These are phyloP conservation scores for Cinchona pubescens DNA, from an alignment of 257 asterid genomes.

Conservation along the genomic window DNA sequence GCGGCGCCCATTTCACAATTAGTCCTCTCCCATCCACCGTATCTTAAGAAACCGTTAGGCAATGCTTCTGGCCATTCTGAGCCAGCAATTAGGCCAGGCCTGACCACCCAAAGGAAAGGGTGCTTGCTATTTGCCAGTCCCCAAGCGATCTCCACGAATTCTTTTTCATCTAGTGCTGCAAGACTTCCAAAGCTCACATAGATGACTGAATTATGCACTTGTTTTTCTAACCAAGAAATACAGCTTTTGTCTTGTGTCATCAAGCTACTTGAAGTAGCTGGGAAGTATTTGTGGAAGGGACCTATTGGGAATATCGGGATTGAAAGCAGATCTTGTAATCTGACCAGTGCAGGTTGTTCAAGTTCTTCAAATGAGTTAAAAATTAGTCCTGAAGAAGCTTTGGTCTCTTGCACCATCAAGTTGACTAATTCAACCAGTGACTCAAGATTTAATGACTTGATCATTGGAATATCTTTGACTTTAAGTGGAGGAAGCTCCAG, in stretches of 20 bases:
- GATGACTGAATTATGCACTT: slow-evolving; percentile 30
- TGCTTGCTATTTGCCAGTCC: slow-evolving; percentile 35
- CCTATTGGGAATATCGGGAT: slow-evolving; percentile 44
- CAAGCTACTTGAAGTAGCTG: slow-evolving; percentile 33
- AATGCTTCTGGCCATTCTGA: slow-evolving; percentile 32
- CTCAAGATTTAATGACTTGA: slow-evolving; percentile 17
- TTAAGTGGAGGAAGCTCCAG: slow-evolving; percentile 44
- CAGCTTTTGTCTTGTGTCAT: slow-evolving; percentile 31
- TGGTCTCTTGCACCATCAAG: slow-evolving; percentile 29
- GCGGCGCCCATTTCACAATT: slow-evolving; percentile 48
- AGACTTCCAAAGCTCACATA: slow-evolving; percentile 49
- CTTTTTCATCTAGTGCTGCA: slow-evolving; percentile 25
- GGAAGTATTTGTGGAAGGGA: slow-evolving; percentile 42
- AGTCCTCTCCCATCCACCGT: slow-evolving; percentile 28
- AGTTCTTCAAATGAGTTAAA: slow-evolving; percentile 48
- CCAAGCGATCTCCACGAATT: slow-evolving; percentile 35
- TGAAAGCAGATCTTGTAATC: slow-evolving; percentile 26
- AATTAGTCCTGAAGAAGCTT: slow-evolving; percentile 44
- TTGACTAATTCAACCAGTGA: slow-evolving; percentile 13
- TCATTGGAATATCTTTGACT: slow-evolving; percentile 37
- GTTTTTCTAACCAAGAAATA: slow-evolving; percentile 43
- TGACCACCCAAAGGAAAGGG: slow-evolving; percentile 49
- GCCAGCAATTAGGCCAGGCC: slow-evolving; percentile 30
- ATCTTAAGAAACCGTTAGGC: slow-evolving; percentile 24
- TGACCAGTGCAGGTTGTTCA: slow-evolving; percentile 31